A percentile compares a stretch with the other conserved stretches of the same genome.
Conservation (phyloP, 2,329 filamentous ascomycete genomes). For the Hymenotorrendiella dingleyae region DNA sequence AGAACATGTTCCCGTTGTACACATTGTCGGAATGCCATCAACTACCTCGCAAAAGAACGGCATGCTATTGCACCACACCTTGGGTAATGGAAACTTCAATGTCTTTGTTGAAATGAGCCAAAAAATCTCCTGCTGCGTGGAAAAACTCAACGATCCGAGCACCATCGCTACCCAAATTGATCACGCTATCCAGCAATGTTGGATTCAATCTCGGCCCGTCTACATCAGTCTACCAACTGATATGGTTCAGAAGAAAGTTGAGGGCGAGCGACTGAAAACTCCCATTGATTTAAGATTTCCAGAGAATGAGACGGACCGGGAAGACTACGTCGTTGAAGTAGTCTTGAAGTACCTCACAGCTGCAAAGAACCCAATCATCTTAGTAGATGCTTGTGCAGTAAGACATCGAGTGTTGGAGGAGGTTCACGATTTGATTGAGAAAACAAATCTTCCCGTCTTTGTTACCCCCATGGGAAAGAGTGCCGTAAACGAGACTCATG, state of each 20-base stretch:
- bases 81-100: constrained; percentile 74
- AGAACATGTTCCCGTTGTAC: constrained; percentile 64
- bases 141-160: constrained; percentile 62
- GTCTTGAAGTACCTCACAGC: constrained; percentile 66
- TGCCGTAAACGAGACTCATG: constrained; percentile 68
- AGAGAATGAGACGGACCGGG: constrained; percentile 61
- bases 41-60: constrained; percentile 41
- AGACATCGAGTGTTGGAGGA: constrained; percentile 69
- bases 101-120: constrained; percentile 76
- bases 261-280: constrained; percentile 64
- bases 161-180: constrained; percentile 74
- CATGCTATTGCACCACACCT: constrained; percentile 59
- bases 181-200: constrained; percentile 68
- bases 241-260: constrained; percentile 69
- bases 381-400: constrained; percentile 79
- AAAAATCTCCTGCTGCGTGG: constrained; percentile 63
- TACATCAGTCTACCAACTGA: constrained; percentile 82
- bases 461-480: constrained; percentile 90
- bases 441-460: constrained; percentile 72
- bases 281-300: constrained; percentile 62
- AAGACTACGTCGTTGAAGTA: constrained; percentile 78
- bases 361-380: constrained; percentile 69
- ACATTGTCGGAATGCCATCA: constrained; percentile 51
- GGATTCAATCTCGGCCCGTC: constrained; percentile 67
- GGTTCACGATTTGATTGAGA: constrained; percentile 65